phyloP scores from a whole-genome alignment of 140 eudicot genomes.

The Ambrosia hybrid region DNA sequence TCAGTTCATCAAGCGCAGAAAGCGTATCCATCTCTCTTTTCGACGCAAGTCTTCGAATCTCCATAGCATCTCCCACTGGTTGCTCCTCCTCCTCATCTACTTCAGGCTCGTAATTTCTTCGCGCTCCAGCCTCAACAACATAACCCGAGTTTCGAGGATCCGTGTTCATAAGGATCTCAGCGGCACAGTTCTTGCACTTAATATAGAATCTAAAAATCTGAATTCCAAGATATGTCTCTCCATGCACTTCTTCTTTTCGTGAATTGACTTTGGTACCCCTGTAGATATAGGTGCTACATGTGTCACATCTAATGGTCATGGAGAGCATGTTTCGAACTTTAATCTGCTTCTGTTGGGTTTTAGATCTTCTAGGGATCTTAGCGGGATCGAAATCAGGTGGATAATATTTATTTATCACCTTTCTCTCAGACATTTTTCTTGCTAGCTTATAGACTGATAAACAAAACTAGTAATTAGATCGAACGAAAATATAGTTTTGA shows the following conservation, averaged over 20 bases:
- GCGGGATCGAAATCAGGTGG: constrained; percentile 24
- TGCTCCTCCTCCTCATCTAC: constrained; percentile 19
- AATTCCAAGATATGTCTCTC: constrained; percentile 71
- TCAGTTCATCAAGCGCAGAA: constrained; percentile 79
- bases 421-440: background rate
- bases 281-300: constrained; percentile 66
- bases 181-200: constrained; percentile 71
- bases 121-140: too few species aligned
- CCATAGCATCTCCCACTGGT: constrained; percentile 87
- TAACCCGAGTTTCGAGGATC: too few species aligned
- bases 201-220: constrained; percentile 69
- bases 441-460: too few species aligned
- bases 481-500: too few species aligned
- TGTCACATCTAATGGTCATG: constrained; percentile 63
- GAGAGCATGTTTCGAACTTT: constrained; percentile 77
- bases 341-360: constrained; percentile 41
- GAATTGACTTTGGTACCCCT: constrained; percentile 74
- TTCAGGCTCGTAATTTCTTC: too few species aligned
- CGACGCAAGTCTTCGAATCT: constrained; percentile 39
- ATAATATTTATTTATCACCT: background rate
- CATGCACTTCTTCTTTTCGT: constrained; percentile 53
- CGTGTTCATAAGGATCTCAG: constrained; percentile 29
- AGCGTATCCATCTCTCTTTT: constrained; percentile 84
- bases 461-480: too few species aligned
- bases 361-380: constrained; percentile 12